Evolutionary conservation across 306 rosid species (phyloP).

Genomic region (Hylodesmum podocarpum): DNA sequence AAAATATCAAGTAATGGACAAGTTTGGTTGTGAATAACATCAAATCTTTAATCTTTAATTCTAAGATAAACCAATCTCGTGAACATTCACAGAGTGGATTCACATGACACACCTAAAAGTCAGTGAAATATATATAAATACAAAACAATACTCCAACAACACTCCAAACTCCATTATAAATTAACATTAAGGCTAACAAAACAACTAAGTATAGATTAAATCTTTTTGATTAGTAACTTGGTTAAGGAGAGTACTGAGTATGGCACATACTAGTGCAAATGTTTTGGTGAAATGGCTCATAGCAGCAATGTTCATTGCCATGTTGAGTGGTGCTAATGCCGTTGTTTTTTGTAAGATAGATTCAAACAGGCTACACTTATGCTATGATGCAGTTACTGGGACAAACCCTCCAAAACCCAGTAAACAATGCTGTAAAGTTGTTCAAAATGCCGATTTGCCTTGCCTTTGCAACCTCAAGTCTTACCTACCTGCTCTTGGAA

Average conservation of each 20-base stretch:
- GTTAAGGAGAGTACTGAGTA: constrained; percentile 34
- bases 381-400: constrained; percentile 59
- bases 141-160: constrained; percentile 3
- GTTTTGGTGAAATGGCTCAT: constrained; percentile 26
- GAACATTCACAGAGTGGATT: constrained; percentile 38
- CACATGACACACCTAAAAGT: constrained; percentile 46
- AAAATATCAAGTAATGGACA: not conserved
- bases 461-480: constrained; percentile 66
- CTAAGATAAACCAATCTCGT: constrained; percentile 34
- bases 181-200: not conserved
- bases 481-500: constrained; percentile 47
- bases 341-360: constrained; percentile 44
- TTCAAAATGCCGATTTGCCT: constrained; percentile 44
- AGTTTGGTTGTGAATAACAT: not conserved
- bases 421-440: constrained; percentile 44
- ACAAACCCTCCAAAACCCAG: constrained; percentile 44
- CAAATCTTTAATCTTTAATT: not conserved
- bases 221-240: not conserved
- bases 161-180: constrained; percentile 32
- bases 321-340: constrained; percentile 38
- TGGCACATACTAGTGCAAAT: constrained; percentile 27
- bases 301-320: constrained; percentile 34
- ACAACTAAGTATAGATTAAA: not conserved
- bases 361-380: constrained; percentile 30
- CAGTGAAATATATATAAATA: not conserved